Evolutionary conservation across 1,284 basidiomycete genomes (phyloP).

Genomic region (Apiotrichum domesticum): DNA sequence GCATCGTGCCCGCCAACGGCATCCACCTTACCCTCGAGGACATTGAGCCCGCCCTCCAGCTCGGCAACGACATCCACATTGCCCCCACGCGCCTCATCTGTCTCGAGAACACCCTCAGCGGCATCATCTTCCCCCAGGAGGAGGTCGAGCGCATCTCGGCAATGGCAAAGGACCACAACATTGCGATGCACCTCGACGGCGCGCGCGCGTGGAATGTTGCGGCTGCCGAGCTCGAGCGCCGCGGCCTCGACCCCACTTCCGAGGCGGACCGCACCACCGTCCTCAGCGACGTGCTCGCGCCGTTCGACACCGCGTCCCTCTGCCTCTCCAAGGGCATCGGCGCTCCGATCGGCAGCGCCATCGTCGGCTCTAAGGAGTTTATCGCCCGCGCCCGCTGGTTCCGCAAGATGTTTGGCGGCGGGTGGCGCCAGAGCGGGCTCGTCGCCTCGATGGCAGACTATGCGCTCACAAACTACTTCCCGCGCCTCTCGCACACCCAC

Average conservation of each 20-base stretch:
- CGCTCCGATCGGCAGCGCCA: slow-evolving; percentile 76
- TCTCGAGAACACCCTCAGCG: slow-evolving; percentile 87
- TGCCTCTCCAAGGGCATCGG: slow-evolving; percentile 96
- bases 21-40: slow-evolving; percentile 71
- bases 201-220: slow-evolving; percentile 85
- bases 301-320: slow-evolving; percentile 85
- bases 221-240: slow-evolving; percentile 64
- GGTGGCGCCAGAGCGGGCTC: slow-evolving; percentile 85
- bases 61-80: slow-evolving; percentile 66
- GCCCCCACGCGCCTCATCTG: slow-evolving; percentile 75
- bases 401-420: slow-evolving; percentile 90
- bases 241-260: slow-evolving; percentile 35
- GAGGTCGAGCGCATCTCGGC: slow-evolving; percentile 78
- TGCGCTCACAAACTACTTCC: slow-evolving; percentile 76
- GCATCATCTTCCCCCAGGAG: slow-evolving; percentile 83
- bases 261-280: slow-evolving; percentile 47
- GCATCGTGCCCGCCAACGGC: slow-evolving; percentile 38
- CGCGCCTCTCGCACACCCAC: slow-evolving; percentile 69
- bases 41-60: slow-evolving; percentile 64
- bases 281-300: slow-evolving; percentile 73
- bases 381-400: slow-evolving; percentile 76
- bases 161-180: slow-evolving; percentile 62
- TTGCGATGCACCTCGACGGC: slow-evolving; percentile 87
- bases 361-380: slow-evolving; percentile 74
- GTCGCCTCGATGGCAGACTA: slow-evolving; percentile 79